Percentiles rank a stretch among this genome's conserved stretches.
Conservation (phyloP, 2,329 filamentous ascomycete species). For the Zasmidium angulare region DNA sequence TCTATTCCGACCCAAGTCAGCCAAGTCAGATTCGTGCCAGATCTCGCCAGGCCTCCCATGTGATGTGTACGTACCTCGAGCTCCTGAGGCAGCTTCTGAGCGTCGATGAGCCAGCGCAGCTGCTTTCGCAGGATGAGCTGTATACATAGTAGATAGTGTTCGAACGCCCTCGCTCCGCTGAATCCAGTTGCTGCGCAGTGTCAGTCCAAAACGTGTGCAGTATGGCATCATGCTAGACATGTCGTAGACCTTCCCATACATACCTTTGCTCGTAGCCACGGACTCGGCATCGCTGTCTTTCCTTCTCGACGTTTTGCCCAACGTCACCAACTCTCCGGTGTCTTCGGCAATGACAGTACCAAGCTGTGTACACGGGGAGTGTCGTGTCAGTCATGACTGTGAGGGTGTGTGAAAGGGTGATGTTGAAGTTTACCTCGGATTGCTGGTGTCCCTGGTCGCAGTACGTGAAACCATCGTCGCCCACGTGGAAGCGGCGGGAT, state of each 20-base stretch:
- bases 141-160: constrained; percentile 78
- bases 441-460: constrained; percentile 80
- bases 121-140: constrained; percentile 85
- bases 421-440: constrained; percentile 53
- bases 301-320: constrained; percentile 30
- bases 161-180: constrained; percentile 66
- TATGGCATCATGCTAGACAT: constrained; percentile 1
- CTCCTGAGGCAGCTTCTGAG: constrained; percentile 66
- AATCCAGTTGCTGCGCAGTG: constrained; percentile 37
- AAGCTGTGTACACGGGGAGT: too few species aligned
- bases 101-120: constrained; percentile 68
- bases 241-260: constrained; percentile 2
- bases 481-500: constrained; percentile 65
- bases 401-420: not conserved
- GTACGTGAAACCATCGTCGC: constrained; percentile 74
- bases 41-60: not conserved
- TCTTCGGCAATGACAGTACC: constrained; percentile 35
- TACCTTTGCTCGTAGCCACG: constrained; percentile 23
- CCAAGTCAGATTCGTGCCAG: not conserved
- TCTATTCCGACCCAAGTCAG: too few species aligned
- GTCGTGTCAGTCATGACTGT: not conserved
- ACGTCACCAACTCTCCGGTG: constrained; percentile 29
- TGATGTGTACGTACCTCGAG: constrained; percentile 60
- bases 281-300: constrained; percentile 33
- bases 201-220: constrained; percentile 10